Conservation (phyloP, 2,329 filamentous ascomycete genomes). For the Beauveria varroae region DNA sequence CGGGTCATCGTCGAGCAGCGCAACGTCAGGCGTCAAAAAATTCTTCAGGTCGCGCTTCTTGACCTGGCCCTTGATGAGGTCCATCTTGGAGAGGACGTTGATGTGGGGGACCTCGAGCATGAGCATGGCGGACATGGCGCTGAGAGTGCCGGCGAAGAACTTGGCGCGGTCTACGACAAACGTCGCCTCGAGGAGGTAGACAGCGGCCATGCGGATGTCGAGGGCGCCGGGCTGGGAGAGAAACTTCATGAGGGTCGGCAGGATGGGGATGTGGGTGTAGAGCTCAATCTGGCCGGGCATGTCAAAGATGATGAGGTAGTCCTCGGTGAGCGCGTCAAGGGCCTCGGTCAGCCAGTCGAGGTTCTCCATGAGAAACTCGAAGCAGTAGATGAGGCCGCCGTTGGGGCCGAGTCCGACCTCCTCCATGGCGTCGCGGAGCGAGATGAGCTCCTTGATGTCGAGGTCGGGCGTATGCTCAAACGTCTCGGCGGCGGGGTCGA, state of each 20-base stretch:
- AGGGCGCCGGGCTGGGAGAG: constrained; percentile 71
- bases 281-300: constrained; percentile 99
- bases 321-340: constrained; percentile 79
- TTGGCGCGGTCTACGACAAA: constrained; percentile 95
- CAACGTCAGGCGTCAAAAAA: constrained; percentile 80
- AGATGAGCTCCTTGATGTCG: constrained; percentile 92
- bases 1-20: constrained; percentile 73
- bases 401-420: constrained; percentile 87
- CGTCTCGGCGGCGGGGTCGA: constrained; percentile 89
- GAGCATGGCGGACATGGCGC: constrained; percentile 97
- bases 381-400: constrained; percentile 90
- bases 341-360: constrained; percentile 84
- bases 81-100: constrained; percentile 97
- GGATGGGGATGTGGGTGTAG: constrained; percentile 91
- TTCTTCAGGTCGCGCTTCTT: constrained; percentile 81
- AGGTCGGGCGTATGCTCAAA: constrained; percentile 90
- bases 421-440: constrained; percentile 92
- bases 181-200: constrained; percentile 90
- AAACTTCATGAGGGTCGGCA: constrained; percentile 76
- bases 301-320: constrained; percentile 96
- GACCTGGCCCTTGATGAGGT: constrained; percentile 84
- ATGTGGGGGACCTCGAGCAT: constrained; percentile 97
- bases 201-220: constrained; percentile 85
- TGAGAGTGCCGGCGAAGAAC: constrained; percentile 92
- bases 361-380: constrained; percentile 92